phyloP scores from a whole-genome alignment of 176 grass and related monocot genomes.

The Dendrocalamus sinicus region DNA sequence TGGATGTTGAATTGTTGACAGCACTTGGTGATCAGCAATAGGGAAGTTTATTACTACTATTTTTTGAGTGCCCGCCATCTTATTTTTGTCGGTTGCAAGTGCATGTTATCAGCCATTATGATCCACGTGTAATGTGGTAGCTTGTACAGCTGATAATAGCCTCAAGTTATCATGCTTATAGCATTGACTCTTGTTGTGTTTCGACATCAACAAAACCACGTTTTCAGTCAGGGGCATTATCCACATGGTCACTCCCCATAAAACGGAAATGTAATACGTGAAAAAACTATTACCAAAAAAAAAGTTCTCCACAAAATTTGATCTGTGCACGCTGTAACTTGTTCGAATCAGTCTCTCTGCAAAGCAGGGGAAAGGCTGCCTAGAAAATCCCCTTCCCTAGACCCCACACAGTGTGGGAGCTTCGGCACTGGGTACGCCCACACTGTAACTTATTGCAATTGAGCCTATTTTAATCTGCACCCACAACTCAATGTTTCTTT shows the following conservation, averaged over 20 bases:
- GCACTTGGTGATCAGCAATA: background rate
- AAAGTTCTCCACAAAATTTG: background rate
- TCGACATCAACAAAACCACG: background rate
- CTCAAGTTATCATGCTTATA: background rate
- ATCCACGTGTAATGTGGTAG: constrained; percentile 18
- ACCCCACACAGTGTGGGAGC: too few species aligned
- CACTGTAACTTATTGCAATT: background rate
- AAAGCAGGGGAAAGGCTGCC: too few species aligned
- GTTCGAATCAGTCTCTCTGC: too few species aligned
- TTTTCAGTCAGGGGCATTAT: background rate
- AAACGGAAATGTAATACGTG: background rate
- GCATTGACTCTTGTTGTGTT: constrained; percentile 29
- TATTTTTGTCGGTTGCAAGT: background rate
- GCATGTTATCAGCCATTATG: background rate
- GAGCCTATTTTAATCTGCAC: background rate
- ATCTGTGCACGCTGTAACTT: background rate
- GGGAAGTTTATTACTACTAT: background rate
- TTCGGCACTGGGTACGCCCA: too few species aligned
- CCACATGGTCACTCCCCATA: background rate
- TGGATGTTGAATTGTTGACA: background rate
- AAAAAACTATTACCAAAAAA: background rate
- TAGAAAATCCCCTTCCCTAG: too few species aligned
- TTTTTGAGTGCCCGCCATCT: constrained; percentile 1
- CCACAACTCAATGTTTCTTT: background rate
- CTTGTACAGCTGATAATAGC: background rate